Base-by-base conservation (phyloP, 2,329 filamentous ascomycete species). In the Fusarium sp. region DNA sequence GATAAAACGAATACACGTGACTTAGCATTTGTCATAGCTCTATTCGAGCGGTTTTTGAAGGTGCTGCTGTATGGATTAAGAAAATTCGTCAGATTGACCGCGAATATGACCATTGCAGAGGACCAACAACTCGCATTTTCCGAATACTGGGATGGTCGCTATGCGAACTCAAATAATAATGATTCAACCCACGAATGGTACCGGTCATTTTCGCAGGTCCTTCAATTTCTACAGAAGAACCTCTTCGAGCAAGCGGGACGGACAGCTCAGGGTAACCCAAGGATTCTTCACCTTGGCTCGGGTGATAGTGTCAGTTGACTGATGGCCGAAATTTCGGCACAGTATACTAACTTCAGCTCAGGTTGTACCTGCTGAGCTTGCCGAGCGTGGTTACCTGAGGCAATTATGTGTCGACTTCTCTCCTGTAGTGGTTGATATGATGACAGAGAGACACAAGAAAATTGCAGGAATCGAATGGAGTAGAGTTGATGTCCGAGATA, bases 401-500 rank as follows among this genome's bases (percentile, higher is more conserved):
- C 55, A 50, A 38, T 14, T 61, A 61, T 61, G 61, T 13, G 54
- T 64, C 9, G 55, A 50, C 22, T 61, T 64, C 20, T 50, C 55
- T 3, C 55, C 55, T 4, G 54, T 63, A 17, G 54, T 61, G 12
- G 44, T 61, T 3, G 26, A 61, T 5, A 32, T 64, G 8, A 61
- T 61, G 55, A 61, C 55, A 3, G 38, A 62, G 12, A 13, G 59
- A n/a, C 59, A 62, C 5, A 64, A 55, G 14, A 36, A 50, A 8
- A 61, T 48, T 12, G 12, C 28, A 18, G 54, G 54, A 22, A 63
- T 63, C 2, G 15, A 50, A 18, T 60, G 54, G 61, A 32, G 57
- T 3, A 15, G 28, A 36, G 54, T 63, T 12, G 54, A 63, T 48
- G 28, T 61, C 3, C 34, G 61, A 8, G 20, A 61, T 17, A 61